These are phyloP conservation scores for Erodium texanum DNA, from an alignment of 441 rosid genomes.

Conservation along the genomic window DNA sequence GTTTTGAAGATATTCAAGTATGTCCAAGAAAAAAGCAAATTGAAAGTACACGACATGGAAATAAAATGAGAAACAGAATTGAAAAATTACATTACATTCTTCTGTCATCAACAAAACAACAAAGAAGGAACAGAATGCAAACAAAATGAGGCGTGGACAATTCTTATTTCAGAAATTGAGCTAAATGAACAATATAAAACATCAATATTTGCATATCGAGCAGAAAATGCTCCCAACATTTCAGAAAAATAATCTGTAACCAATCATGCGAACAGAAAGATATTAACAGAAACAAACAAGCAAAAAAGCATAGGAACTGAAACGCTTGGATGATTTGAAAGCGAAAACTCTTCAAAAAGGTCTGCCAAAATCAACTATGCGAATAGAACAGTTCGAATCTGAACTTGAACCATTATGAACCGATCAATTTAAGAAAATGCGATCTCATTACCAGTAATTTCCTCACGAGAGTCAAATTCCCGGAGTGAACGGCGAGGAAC, in stretches of 20 bases:
- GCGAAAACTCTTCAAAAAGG: not conserved
- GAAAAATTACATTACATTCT: too few species aligned
- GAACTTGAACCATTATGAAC: conserved; percentile 18
- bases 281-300: not conserved
- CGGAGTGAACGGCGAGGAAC: conserved; percentile 70
- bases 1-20: not conserved
- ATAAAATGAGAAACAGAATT: too few species aligned
- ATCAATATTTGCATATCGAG: not conserved
- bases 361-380: conserved; percentile 4
- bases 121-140: too few species aligned
- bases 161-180: not conserved
- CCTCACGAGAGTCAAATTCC: conserved; percentile 69
- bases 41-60: not conserved
- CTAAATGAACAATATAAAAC: not conserved
- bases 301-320: not conserved
- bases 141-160: not conserved
- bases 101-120: too few species aligned
- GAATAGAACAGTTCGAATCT: conserved; percentile 23
- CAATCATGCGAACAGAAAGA: too few species aligned
- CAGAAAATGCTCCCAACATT: not conserved
- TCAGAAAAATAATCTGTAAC: not conserved
- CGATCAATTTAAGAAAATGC: conserved; percentile 12
- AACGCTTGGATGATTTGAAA: not conserved
- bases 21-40: too few species aligned
- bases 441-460: conserved; percentile 51